Conservation (phyloP, 805 yeast species). For the Kluyveromyces siamensis region DNA sequence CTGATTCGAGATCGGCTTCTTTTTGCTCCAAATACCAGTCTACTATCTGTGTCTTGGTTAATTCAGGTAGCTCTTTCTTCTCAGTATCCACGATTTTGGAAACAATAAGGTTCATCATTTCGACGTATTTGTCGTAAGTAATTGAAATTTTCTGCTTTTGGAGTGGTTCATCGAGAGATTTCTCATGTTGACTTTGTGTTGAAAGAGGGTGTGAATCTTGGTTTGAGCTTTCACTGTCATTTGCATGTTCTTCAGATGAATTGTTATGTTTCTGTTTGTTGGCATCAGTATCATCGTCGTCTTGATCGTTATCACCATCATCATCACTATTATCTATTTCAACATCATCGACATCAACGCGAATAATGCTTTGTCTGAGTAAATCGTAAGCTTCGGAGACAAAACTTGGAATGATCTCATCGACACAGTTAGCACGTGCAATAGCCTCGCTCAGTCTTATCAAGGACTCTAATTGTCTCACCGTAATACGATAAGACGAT, state of each 20-base stretch:
- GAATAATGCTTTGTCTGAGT: constrained; percentile 81
- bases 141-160: constrained; percentile 41
- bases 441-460: constrained; percentile 91
- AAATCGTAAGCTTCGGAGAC: constrained; percentile 92
- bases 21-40: constrained; percentile 72
- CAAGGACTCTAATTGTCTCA: constrained; percentile 92
- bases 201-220: constrained; percentile 5
- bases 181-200: neutral
- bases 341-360: constrained; percentile 89
- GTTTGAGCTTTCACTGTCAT: neutral
- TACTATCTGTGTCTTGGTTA: constrained; percentile 59
- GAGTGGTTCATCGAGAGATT: neutral
- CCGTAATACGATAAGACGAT: constrained; percentile 88
- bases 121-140: constrained; percentile 78
- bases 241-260: constrained; percentile 1
- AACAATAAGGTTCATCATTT: constrained; percentile 74
- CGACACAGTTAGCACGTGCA: constrained; percentile 93
- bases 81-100: constrained; percentile 53
- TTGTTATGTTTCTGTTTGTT: constrained; percentile 8
- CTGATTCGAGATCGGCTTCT: constrained; percentile 63
- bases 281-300: constrained; percentile 5
- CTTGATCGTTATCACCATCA: constrained; percentile 15
- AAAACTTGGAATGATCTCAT: constrained; percentile 70
- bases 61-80: constrained; percentile 44
- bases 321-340: constrained; percentile 65